Base-by-base conservation (phyloP, 1,139 yeast species). In the Waltiozyma sp. region DNA sequence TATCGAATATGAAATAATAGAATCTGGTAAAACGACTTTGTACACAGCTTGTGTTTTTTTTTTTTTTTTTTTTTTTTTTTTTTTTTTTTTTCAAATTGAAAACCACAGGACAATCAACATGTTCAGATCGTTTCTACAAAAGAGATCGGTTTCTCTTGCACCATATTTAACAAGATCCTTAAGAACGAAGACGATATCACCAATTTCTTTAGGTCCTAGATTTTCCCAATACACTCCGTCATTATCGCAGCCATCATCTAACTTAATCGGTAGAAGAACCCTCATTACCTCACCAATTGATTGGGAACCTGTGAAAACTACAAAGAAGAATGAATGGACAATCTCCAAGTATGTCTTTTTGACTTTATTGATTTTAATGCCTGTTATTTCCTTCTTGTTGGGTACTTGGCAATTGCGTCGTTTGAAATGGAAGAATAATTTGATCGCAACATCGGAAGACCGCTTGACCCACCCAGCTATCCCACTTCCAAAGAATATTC, bases 381-480 rank as follows among this genome's bases (percentile, higher is more conserved):
- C 99, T 0, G 70, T 88, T 0, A 71, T 88, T 1, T 76, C 95
- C 10, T 86, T 91, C 58, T 82, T 79, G 34, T 67, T 91, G 41
- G 98, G 98, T 2, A 77, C 93, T 45, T 91, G 98, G 99, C 99
- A 91, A 64, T 80, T 86, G 37, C 68, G 76, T 54, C 70, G 99
- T 50, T 66, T 91, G 44, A 69, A 76, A 47, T 91, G 98, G 98
- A 93, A 93, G 61, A 80, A 79, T n/a, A 75, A 79, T 44, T 68
- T 91, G 49, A 84, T 93, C 49, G 80, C 95, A 6, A 72, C 74
- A 39, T 80, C 93, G 57, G 96, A 91, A 59, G 85, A 86, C 53
- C 69, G 88, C 49, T 66, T 91, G 48, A 80, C 91, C 0, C 74
- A 75, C 46, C 79, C 80, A 2, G 84, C 96, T 0, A 64, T 83